Conservation (phyloP, 2,329 filamentous ascomycete species). For the Colletotrichum costaricense region DNA sequence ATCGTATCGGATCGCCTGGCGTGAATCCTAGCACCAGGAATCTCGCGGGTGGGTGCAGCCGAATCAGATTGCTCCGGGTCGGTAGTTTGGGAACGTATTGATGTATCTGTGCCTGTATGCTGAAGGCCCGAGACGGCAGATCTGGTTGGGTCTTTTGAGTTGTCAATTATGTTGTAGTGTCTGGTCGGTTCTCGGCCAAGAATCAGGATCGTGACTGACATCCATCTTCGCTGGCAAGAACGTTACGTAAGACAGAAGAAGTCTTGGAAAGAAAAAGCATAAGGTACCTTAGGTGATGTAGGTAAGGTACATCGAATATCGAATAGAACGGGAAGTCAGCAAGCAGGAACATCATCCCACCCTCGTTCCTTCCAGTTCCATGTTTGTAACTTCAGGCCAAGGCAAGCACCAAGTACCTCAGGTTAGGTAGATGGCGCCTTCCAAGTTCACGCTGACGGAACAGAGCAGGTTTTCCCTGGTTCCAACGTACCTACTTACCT, state of each 20-base stretch:
- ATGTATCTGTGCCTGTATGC: neutral
- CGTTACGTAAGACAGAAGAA: slow-evolving; percentile 7
- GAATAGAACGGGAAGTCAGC: neutral
- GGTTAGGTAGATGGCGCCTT: neutral
- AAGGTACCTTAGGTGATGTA: no score
- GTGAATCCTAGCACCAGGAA: slow-evolving; percentile 2
- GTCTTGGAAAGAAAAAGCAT: neutral
- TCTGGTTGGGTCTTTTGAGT: neutral
- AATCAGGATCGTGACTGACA: slow-evolving; percentile 1
- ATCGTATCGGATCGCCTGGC: slow-evolving; percentile 23
- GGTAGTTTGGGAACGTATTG: neutral
- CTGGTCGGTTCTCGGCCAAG: neutral
- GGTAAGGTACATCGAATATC: no score
- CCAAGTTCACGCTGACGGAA: neutral
- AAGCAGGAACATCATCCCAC: neutral
- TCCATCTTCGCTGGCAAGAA: neutral
- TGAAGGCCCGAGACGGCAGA: slow-evolving; percentile 3
- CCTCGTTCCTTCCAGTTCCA: neutral
- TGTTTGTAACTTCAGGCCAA: neutral
- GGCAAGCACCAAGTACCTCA: neutral
- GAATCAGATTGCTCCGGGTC: neutral
- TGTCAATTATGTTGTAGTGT: slow-evolving; percentile 15
- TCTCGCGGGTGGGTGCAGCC: neutral
- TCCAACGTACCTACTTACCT: neutral
- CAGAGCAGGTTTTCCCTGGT: neutral